phyloP scores from a whole-genome alignment of 495 filamentous ascomycete species.

The Parachaetomium inaequale region DNA sequence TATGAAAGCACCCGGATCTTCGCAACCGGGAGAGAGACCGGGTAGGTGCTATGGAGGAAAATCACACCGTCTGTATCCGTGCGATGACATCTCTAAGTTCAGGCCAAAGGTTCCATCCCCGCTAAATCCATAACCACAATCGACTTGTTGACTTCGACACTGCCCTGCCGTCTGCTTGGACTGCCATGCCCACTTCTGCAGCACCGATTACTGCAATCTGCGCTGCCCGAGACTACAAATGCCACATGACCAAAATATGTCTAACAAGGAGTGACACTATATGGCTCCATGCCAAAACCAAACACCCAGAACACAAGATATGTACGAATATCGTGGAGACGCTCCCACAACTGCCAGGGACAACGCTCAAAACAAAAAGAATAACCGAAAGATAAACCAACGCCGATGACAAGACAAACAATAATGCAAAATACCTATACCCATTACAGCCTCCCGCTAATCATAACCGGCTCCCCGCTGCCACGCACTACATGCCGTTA shows the following conservation, averaged over 20 bases:
- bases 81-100: too few relatives aligned
- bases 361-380: neutral
- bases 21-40: too few relatives aligned
- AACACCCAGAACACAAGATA: neutral
- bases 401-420: neutral
- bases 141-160: neutral
- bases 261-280: neutral
- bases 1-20: too few relatives aligned
- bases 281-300: neutral
- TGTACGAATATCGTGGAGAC: neutral
- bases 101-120: too few relatives aligned
- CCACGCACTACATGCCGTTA: slow-evolving; percentile 41
- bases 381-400: neutral
- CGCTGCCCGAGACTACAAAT: neutral
- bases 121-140: neutral
- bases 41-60: too few relatives aligned
- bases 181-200: neutral
- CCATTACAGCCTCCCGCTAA: neutral
- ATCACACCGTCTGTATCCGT: too few relatives aligned
- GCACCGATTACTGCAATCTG: neutral
- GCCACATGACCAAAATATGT: neutral
- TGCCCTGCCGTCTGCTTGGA: neutral
- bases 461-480: slow-evolving; percentile 57
- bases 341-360: neutral
- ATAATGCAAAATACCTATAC: neutral